Evolutionary conservation across 345 rosid species (phyloP), one percentile per base, ranked within the genome.

Genomic region (Turnera subulata): DNA sequence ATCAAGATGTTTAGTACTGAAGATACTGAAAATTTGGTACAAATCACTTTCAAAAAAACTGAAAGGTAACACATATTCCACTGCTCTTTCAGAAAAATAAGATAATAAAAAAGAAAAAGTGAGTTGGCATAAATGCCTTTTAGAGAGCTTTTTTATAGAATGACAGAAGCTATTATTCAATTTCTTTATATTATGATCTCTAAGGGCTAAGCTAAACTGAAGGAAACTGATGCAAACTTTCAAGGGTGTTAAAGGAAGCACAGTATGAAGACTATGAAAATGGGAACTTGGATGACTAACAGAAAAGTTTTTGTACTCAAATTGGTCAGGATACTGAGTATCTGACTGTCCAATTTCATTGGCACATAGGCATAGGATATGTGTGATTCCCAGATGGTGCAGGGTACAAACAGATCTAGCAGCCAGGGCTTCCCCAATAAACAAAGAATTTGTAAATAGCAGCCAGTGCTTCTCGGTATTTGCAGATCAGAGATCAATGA

Each of bases 331-430:
- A 62, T 64, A 76, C 67, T 93, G 99, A 49, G 96, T 83, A 71
- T 93, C 99, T 17, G 97, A 78, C 64, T 93, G 99, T 50, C 99
- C 99, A 33, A 84, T 93, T 72, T 93, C 99, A 77, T 88, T 94
- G 59, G 97, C 88, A 59, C 99, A 94, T 48, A 94, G 71, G 66
- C 99, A 94, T 69, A 94, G 70, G 47, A 90, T 63, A 64, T 90
- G 96, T 61, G 89, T 84, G 59, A 88, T 79, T 59, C 88, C 92
- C 55, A 88, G 37, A 68, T 85, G 82, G 70, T 94, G 94, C 62
- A 90, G 83, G 6, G 95, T 94, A 66, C 74, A 78, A 62, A 83
- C 68, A 26, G 99, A 87, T 73, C 91, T 81, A 50, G 97, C 99
- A 64, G 99, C 92, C 72, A 94, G 66, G 23, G 97, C 82, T 53